Base-by-base conservation (phyloP, 1,284 basidiomycete species). In the Sutorius eximius region DNA sequence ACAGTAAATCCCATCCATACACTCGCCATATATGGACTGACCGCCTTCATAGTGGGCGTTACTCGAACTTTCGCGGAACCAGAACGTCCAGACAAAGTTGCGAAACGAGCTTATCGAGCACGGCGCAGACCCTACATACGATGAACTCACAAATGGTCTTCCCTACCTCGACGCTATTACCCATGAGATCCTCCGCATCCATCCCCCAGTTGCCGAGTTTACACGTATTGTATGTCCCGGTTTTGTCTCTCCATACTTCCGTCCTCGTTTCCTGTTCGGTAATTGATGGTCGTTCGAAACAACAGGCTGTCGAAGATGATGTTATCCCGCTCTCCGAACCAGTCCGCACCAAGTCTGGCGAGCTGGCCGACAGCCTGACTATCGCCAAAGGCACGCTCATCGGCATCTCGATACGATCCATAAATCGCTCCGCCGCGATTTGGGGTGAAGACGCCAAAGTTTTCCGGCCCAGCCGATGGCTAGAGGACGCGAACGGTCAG, bases 231-330 rank as follows among this genome's bases (percentile, higher is more conserved):
- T 79, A 12, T 59, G 68, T 71, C 12, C 8, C 22, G 16, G 7
- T 16, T 38, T 9, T 42, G 1, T 16, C 13, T n/a, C 5, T 32
- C 12, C n/a, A 38, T 2, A 5, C 12, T 2, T 22, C 18, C 3
- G 15, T 7, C 15, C 3, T 33, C 13, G 20, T 11, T 2, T n/a
- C 16, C 16, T 3, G 34, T 13, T 67, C 41, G 41, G 6, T 27
- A 3, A 27, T 18, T 30, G n/a, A 9, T 18, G 15, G 15, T 15
- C 7, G 15, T 24, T 24, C 5, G 33, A 16, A 9, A 6, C 18
- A 45, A 42, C 70, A 69, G 78, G 82, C 63, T 0, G 53, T 65
- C 32, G 66, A 83, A 71, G 79, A 83, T 60, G 81, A 83, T 55
- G 63, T 83, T 2, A 73, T 84, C 16, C 82, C 81, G 0, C 75